These are phyloP conservation scores for Myxozyma udenii DNA, from an alignment of 805 yeast species.

Conservation along the genomic window DNA sequence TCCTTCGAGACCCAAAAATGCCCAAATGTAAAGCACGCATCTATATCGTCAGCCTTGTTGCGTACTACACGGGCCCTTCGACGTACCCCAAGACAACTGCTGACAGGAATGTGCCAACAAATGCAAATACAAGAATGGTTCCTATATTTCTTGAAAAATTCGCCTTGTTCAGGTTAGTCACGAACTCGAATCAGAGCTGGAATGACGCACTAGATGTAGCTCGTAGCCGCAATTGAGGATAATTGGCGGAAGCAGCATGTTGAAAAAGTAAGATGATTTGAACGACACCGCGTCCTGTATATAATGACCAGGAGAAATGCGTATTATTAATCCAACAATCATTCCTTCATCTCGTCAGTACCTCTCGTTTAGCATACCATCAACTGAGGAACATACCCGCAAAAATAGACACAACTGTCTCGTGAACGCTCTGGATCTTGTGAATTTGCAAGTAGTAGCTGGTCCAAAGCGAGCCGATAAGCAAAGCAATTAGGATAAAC, in stretches of 20 bases:
- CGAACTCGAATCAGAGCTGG: neutral
- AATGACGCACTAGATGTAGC: constrained; percentile 55
- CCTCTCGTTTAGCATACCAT: neutral
- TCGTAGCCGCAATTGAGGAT: constrained; percentile 96
- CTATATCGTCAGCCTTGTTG: neutral
- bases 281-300: constrained; percentile 96
- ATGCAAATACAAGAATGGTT: constrained; percentile 87
- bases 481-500: constrained; percentile 73
- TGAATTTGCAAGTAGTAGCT: constrained; percentile 88
- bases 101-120: constrained; percentile 93
- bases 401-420: constrained; percentile 91
- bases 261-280: constrained; percentile 91
- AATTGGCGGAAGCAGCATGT: constrained; percentile 90
- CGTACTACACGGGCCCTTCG: neutral
- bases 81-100: constrained; percentile 74
- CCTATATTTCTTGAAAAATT: constrained; percentile 92
- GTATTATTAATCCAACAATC: constrained; percentile 82
- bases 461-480: constrained; percentile 91
- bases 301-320: constrained; percentile 92
- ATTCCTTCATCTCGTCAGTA: constrained; percentile 20
- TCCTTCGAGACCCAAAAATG: constrained; percentile 85
- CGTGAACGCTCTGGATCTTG: constrained; percentile 93
- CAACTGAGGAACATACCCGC: constrained; percentile 68
- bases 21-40: constrained; percentile 79
- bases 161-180: constrained; percentile 46